Base-by-base conservation (phyloP, 1,284 basidiomycete genomes). In the Rhodotorula sp. region DNA sequence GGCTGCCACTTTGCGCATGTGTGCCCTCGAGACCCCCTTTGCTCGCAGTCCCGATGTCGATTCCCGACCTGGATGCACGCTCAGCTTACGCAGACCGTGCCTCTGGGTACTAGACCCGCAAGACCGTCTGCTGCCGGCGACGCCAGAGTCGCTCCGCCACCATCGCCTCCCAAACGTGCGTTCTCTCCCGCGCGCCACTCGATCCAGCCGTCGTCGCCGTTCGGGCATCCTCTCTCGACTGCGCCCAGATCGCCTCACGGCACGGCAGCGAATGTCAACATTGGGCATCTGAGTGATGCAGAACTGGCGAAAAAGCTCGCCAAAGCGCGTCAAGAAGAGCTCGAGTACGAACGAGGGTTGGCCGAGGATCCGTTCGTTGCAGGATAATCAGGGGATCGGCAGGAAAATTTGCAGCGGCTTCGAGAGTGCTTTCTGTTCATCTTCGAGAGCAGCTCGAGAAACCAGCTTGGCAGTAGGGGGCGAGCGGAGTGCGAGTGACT, bases 1-100 rank as follows among this genome's bases (percentile, higher is more conserved):
- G 31, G n/a, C 5, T 72, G 71, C 61, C 31, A 60, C 62, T 72
- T 69, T 14, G 62, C 57, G 5, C 71, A 72, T n/a, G 14, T 18
- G 6, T 66, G 64, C 19, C 64, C 67, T 5, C 31, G 34, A 2
- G 31, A 50, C 7, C 28, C 14, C 21, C 1, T 12, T 2, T 66
- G 68, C 31, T 12, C 3, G 21, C 18, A 23, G 4, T 2, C 8
- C 2, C 26, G 26, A 1, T 62, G 62, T 23, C 19, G 2, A 1
- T 62, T 60, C 49, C 52, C 43, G 4, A 34, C 66, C 31, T 52
- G 52, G 18, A 61, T 62, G 60, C 65, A 67, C 66, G 0, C 15
- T 18, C 18, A 48, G 19, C n/a, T 43, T 43, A n/a, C 12, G 12
- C 48, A 5, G 19, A 5, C 18, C 2, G 7, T 12, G 38, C 26